These are phyloP conservation scores for Diplodia corticola DNA, from an alignment of 2,329 filamentous ascomycete genomes.

Conservation along the genomic window DNA sequence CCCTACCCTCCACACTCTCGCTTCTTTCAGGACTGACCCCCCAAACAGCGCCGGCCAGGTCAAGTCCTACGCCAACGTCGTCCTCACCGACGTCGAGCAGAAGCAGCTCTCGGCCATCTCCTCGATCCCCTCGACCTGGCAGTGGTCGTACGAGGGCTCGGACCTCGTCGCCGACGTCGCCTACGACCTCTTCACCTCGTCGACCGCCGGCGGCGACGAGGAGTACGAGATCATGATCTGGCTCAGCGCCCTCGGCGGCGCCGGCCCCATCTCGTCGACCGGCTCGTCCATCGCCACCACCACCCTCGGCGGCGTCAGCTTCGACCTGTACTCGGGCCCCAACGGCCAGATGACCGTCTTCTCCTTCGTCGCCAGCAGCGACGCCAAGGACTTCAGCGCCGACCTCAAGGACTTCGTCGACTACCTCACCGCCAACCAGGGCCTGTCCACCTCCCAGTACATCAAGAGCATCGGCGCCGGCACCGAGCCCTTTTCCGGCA, in stretches of 20 bases:
- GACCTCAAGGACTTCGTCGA: constrained; percentile 60
- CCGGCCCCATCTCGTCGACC: constrained; percentile 60
- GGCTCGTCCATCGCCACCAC: constrained; percentile 56
- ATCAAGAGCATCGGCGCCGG: constrained; percentile 56
- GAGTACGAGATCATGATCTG: constrained; percentile 69
- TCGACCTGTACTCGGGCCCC: constrained; percentile 61
- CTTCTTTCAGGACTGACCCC: neutral
- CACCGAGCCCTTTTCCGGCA: constrained; percentile 59
- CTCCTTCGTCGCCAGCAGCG: constrained; percentile 56
- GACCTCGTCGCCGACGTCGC: constrained; percentile 58
- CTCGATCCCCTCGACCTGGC: constrained; percentile 48
- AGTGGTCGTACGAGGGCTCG: constrained; percentile 53
- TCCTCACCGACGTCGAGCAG: constrained; percentile 35
- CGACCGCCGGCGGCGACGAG: constrained; percentile 46
- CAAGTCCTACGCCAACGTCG: constrained; percentile 49
- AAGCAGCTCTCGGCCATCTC: constrained; percentile 40
- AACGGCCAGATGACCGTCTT: constrained; percentile 63
- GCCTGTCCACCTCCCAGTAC: constrained; percentile 53
- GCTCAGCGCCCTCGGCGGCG: constrained; percentile 59
- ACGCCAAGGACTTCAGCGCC: constrained; percentile 55
- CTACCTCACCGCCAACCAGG: constrained; percentile 55
- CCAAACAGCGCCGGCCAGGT: constrained; percentile 34
- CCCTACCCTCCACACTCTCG: neutral
- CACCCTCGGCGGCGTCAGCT: constrained; percentile 56
- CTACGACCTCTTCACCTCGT: constrained; percentile 62